These are phyloP conservation scores for Saccharomyces hybrid DNA, from an alignment of 1,139 yeast genomes.

Conservation along the genomic window DNA sequence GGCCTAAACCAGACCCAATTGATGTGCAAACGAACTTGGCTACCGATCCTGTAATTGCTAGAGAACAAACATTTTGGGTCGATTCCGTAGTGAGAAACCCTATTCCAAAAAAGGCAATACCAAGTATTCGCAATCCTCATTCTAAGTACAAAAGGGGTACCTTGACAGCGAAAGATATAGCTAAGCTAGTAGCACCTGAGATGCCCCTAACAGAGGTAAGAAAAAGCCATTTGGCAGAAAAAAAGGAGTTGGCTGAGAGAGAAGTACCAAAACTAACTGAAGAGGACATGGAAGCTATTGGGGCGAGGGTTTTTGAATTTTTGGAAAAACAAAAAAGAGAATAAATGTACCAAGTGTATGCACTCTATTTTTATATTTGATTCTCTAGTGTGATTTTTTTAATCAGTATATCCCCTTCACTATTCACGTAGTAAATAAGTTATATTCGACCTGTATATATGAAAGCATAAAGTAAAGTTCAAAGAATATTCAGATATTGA, in stretches of 20 bases:
- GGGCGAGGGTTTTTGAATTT: conserved; percentile 42
- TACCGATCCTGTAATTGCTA: conserved; percentile 53
- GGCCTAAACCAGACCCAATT: conserved; percentile 76
- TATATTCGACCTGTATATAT: neutral
- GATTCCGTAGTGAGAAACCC: conserved; percentile 61
- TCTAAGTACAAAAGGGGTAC: conserved; percentile 47
- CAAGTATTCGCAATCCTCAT: conserved; percentile 64
- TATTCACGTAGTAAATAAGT: neutral
- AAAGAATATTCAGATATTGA: neutral
- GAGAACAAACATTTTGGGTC: conserved; percentile 69
- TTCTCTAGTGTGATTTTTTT: conserved; percentile 10
- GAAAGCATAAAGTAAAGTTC: neutral
- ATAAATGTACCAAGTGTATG: no score
- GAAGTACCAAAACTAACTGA: conserved; percentile 47
- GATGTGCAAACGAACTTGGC: conserved; percentile 48
- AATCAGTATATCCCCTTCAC: conserved; percentile 20
- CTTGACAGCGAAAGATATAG: conserved; percentile 54
- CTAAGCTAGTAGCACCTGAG: conserved; percentile 55
- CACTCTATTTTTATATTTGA: neutral
- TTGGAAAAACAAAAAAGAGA: conserved; percentile 6
- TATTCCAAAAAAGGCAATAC: conserved; percentile 57
- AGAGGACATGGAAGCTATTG: conserved; percentile 64
- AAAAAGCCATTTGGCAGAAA: conserved; percentile 45
- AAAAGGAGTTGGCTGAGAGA: conserved; percentile 41
- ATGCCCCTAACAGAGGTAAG: conserved; percentile 72